Evolutionary conservation across 2,329 filamentous ascomycete genomes (phyloP).

Genomic region (Scytalidium sp.): DNA sequence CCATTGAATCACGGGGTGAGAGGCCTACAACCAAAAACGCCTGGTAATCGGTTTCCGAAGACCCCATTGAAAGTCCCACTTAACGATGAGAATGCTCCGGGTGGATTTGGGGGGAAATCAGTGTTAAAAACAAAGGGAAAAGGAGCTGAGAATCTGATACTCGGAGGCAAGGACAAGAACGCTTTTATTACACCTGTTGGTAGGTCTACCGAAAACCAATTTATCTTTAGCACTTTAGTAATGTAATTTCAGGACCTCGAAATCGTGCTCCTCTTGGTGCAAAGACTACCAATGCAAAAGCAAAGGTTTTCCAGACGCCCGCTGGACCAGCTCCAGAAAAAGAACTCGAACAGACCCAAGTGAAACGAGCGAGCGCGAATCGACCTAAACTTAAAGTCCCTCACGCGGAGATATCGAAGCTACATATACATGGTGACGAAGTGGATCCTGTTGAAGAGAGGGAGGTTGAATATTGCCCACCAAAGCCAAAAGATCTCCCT

Average conservation of each 20-base stretch:
- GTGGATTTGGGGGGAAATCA: slow-evolving; percentile 56
- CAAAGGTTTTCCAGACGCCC: slow-evolving; percentile 62
- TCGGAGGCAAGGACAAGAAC: slow-evolving; percentile 55
- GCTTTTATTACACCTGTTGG: slow-evolving; percentile 78
- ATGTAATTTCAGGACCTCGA: slow-evolving; percentile 39
- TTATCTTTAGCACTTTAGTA: not conserved
- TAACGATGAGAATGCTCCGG: slow-evolving; percentile 81
- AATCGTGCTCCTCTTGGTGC: slow-evolving; percentile 80
- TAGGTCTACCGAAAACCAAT: slow-evolving; percentile 38
- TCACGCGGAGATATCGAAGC: slow-evolving; percentile 52
- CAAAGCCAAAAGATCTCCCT: slow-evolving; percentile 61
- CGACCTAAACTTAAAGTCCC: slow-evolving; percentile 55
- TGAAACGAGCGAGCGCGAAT: slow-evolving; percentile 56
- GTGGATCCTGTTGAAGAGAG: slow-evolving; percentile 53
- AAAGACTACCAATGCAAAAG: slow-evolving; percentile 96
- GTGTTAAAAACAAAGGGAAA: slow-evolving; percentile 52
- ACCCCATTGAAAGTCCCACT: slow-evolving; percentile 75
- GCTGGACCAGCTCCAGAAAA: slow-evolving; percentile 58
- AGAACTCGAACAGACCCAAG: slow-evolving; percentile 60
- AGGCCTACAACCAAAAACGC: slow-evolving; percentile 71
- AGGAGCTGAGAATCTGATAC: slow-evolving; percentile 54
- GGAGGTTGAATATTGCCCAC: slow-evolving; percentile 89
- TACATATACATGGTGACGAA: slow-evolving; percentile 59
- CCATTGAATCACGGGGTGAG: slow-evolving; percentile 63
- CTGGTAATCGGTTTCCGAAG: slow-evolving; percentile 71